Percentiles rank a stretch among this genome's conserved stretches.
Evolutionary conservation across 129 eudicot species (phyloP).

Genomic region (Solidago caesia): DNA sequence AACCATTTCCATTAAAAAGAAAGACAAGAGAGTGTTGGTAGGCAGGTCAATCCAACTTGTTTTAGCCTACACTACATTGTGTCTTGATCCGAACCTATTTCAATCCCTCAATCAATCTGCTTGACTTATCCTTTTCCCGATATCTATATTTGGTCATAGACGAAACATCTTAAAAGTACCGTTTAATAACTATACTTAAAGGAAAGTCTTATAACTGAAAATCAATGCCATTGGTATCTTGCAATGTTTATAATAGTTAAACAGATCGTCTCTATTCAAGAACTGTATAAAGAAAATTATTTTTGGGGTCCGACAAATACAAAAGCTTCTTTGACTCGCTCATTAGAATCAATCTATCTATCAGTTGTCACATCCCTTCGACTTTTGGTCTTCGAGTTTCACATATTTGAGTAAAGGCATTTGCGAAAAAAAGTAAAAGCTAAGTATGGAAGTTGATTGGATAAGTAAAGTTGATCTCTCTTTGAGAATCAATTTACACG

Average conservation of each 20-base stretch:
- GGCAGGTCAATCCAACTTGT: too few species aligned
- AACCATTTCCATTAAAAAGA: too few species aligned
- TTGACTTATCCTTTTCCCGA: too few species aligned
- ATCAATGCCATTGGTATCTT: not conserved
- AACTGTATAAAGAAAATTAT: slow-evolving; percentile 11
- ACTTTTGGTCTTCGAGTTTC: slow-evolving; percentile 29
- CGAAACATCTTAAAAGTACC: not conserved
- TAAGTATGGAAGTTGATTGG: slow-evolving; percentile 26
- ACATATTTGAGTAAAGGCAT: slow-evolving; percentile 32
- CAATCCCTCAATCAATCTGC: too few species aligned
- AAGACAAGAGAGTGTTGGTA: too few species aligned
- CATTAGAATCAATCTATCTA: slow-evolving; percentile 7
- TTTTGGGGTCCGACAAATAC: slow-evolving; percentile 24
- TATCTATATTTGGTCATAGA: too few species aligned
- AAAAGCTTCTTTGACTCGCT: slow-evolving; percentile 28
- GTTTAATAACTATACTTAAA: not conserved
- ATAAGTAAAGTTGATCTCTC: slow-evolving; percentile 30
- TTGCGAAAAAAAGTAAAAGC: slow-evolving; percentile 36
- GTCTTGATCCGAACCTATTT: too few species aligned
- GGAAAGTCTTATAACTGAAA: not conserved
- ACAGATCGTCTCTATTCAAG: not conserved
- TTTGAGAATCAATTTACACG: slow-evolving; percentile 24
- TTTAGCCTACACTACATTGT: too few species aligned
- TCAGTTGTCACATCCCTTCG: slow-evolving; percentile 21
- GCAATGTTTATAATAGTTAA: not conserved